These are phyloP conservation scores for Herpetomonas tarakana DNA, from an alignment of 208 protist species.

Conservation along the genomic window DNA sequence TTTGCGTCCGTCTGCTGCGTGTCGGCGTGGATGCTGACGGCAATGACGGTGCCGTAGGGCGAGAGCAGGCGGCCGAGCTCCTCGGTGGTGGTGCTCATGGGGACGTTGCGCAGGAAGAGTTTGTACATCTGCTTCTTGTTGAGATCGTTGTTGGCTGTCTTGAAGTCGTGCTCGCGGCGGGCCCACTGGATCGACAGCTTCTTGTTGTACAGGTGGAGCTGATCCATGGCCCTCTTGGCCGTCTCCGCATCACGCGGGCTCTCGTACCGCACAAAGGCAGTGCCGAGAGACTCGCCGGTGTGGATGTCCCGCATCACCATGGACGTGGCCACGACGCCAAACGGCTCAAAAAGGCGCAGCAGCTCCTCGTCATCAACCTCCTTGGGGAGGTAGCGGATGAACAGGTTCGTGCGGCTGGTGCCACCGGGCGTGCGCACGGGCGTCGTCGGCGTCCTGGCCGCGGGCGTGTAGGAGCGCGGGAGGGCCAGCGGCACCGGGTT, in stretches of 20 bases:
- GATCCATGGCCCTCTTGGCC: slow-evolving; percentile 16
- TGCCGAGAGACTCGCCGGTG: slow-evolving; percentile 38
- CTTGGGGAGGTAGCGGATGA: slow-evolving; percentile 31
- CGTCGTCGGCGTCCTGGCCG: neutral
- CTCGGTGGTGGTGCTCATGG: slow-evolving; percentile 20
- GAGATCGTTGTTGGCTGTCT: slow-evolving; percentile 21
- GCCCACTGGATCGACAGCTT: slow-evolving; percentile 31
- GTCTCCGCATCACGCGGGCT: slow-evolving; percentile 15
- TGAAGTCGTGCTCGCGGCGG: slow-evolving; percentile 31
- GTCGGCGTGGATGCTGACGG: slow-evolving; percentile 31
- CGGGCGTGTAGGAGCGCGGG: neutral
- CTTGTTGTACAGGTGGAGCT: slow-evolving; percentile 13
- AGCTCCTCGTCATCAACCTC: slow-evolving; percentile 31
- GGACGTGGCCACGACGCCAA: slow-evolving; percentile 29
- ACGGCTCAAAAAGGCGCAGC: slow-evolving; percentile 21
- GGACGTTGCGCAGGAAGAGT: slow-evolving; percentile 56
- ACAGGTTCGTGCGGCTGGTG: slow-evolving; percentile 46
- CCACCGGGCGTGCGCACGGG: slow-evolving; percentile 5
- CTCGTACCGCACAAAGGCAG: slow-evolving; percentile 38
- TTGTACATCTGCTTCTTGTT: slow-evolving; percentile 28
- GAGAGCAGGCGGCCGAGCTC: slow-evolving; percentile 11
- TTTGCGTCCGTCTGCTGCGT: slow-evolving; percentile 7
- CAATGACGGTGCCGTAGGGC: slow-evolving; percentile 19
- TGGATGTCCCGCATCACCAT: slow-evolving; percentile 56
- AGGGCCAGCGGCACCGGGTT: neutral